Conservation (phyloP, 2,329 filamentous ascomycete genomes). For the Colletotrichum orchidophilum region DNA sequence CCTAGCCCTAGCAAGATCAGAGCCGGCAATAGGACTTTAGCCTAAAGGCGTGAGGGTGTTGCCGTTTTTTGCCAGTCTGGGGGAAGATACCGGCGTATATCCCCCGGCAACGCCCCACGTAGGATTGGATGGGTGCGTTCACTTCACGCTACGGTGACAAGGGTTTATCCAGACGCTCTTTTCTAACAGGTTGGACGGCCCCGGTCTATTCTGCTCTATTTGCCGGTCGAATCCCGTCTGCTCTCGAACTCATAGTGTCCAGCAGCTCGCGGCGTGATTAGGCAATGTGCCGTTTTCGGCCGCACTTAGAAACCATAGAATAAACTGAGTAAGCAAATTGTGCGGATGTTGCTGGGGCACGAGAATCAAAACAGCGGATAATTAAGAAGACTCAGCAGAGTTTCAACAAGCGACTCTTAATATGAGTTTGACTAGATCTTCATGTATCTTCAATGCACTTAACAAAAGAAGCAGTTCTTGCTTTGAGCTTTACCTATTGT, state of each 20-base stretch:
- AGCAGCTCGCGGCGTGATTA: background rate
- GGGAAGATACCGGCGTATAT: background rate
- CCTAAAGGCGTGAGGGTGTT: conserved; percentile 2
- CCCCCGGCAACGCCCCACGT: background rate
- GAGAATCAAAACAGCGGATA: too few relatives aligned
- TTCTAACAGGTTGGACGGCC: background rate
- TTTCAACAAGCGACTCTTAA: too few relatives aligned
- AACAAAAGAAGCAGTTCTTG: too few relatives aligned
- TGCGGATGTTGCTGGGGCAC: too few relatives aligned
- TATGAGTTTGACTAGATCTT: too few relatives aligned
- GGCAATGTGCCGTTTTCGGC: background rate
- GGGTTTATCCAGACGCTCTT: background rate
- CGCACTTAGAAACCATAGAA: background rate
- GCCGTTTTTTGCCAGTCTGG: conserved; percentile 18
- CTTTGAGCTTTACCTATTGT: too few relatives aligned
- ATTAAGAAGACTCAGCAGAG: too few relatives aligned
- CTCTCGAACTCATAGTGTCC: too few relatives aligned
- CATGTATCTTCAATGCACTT: too few relatives aligned
- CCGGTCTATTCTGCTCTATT: background rate
- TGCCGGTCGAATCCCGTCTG: background rate
- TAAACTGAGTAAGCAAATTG: too few relatives aligned
- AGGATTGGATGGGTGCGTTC: background rate
- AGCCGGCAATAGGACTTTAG: conserved; percentile 29
- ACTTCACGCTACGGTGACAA: background rate
- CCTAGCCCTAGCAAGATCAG: conserved; percentile 4